Conservation (phyloP, 2,329 filamentous ascomycete species). For the Claviceps arundinis region DNA sequence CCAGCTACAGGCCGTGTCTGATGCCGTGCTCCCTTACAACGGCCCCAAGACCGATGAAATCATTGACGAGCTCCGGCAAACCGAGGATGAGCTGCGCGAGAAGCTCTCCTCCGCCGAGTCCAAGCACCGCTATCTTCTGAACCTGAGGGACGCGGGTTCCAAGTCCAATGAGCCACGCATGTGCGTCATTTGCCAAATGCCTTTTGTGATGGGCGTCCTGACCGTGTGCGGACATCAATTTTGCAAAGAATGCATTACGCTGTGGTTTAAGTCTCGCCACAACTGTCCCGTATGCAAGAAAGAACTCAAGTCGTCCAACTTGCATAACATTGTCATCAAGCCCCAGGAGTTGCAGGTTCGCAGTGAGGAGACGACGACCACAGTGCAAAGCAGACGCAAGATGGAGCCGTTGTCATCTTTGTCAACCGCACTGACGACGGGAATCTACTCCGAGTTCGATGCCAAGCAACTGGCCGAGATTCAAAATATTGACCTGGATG, state of each 20-base stretch:
- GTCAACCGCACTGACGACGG: conserved; percentile 8
- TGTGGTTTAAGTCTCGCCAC: conserved; percentile 62
- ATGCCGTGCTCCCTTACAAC: conserved; percentile 66
- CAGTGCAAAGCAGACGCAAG: conserved; percentile 7
- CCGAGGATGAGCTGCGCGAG: conserved; percentile 30
- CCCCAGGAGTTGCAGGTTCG: conserved; percentile 59
- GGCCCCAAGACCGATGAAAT: conserved; percentile 41
- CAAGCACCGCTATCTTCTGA: conserved; percentile 59
- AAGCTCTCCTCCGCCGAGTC: conserved; percentile 52
- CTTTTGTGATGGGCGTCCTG: conserved; percentile 65
- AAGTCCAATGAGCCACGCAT: conserved; percentile 50
- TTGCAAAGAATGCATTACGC: conserved; percentile 72
- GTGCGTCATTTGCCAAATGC: conserved; percentile 74
- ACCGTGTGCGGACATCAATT: conserved; percentile 88
- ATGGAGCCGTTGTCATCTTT: conserved; percentile 10
- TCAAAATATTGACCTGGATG: conserved; percentile 62
- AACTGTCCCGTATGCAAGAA: conserved; percentile 81
- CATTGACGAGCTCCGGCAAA: conserved; percentile 21
- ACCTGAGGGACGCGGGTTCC: conserved; percentile 44
- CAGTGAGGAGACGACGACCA: conserved; percentile 11
- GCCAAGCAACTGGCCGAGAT: conserved; percentile 63
- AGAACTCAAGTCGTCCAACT: conserved; percentile 47
- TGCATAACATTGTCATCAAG: conserved; percentile 78
- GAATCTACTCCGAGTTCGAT: conserved; percentile 69
- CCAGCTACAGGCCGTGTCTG: conserved; percentile 82